Evolutionary conservation across 2,329 filamentous ascomycete species (phyloP).

Genomic region (Alternaria brassicae): DNA sequence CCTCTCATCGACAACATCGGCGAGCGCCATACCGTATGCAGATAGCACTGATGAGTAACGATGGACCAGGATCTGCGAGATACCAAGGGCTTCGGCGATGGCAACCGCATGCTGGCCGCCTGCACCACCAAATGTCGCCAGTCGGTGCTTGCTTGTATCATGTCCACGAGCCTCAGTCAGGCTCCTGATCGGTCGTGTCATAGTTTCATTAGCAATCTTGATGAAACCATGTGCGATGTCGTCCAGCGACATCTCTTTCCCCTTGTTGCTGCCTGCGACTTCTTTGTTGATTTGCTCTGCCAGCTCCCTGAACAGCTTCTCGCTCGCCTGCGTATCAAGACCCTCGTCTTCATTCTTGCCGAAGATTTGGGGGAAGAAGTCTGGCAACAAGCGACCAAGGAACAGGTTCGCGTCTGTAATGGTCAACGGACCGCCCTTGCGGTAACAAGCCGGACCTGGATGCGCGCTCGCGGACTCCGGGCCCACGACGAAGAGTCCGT

Average conservation of each 20-base stretch:
- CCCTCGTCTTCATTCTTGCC: slow-evolving; percentile 86
- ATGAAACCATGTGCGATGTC: slow-evolving; percentile 90
- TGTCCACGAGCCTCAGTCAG: slow-evolving; percentile 92
- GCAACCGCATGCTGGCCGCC: slow-evolving; percentile 93
- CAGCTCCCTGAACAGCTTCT: slow-evolving; percentile 76
- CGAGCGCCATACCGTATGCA: slow-evolving; percentile 90
- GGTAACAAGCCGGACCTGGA: slow-evolving; percentile 88
- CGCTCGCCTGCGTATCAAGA: slow-evolving; percentile 77
- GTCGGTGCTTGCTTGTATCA: slow-evolving; percentile 86
- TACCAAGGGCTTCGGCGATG: slow-evolving; percentile 83
- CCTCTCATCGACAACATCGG: slow-evolving; percentile 89
- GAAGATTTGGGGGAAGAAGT: slow-evolving; percentile 96
- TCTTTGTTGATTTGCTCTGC: slow-evolving; percentile 80
- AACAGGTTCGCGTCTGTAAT: slow-evolving; percentile 95
- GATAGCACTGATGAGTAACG: slow-evolving; percentile 88
- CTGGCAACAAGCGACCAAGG: slow-evolving; percentile 81
- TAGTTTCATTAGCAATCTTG: slow-evolving; percentile 88
- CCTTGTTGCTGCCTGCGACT: slow-evolving; percentile 64
- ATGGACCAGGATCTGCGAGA: slow-evolving; percentile 84
- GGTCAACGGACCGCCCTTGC: slow-evolving; percentile 85
- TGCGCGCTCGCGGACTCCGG: slow-evolving; percentile 89
- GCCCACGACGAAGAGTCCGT: slow-evolving; percentile 88
- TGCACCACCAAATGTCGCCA: slow-evolving; percentile 91
- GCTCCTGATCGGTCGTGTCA: slow-evolving; percentile 88
- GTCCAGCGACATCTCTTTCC: slow-evolving; percentile 74